phyloP scores from a whole-genome alignment of 1,139 yeast species.

The Taphrina deformans region DNA sequence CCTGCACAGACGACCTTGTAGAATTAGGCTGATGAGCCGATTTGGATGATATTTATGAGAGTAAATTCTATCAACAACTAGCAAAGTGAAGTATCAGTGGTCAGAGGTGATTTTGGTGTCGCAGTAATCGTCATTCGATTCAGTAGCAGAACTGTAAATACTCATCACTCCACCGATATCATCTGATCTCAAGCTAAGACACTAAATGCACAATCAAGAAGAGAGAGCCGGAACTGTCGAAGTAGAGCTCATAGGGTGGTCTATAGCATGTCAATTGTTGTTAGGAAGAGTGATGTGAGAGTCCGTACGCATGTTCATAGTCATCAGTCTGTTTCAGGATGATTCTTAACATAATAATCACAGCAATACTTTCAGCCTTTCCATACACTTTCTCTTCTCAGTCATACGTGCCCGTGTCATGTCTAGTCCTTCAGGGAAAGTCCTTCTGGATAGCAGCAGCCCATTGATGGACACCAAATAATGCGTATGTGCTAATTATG shows the following conservation, averaged over 20 bases:
- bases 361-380: background rate
- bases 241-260: slow-evolving; percentile 25
- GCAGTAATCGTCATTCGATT: slow-evolving; percentile 30
- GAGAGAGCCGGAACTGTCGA: slow-evolving; percentile 3
- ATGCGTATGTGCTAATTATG: too few relatives aligned
- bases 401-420: background rate
- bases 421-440: too few relatives aligned
- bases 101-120: slow-evolving; percentile 32
- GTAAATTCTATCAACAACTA: too few relatives aligned
- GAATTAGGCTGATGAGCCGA: too few relatives aligned
- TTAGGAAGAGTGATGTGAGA: background rate
- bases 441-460: too few relatives aligned
- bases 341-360: slow-evolving; percentile 29
- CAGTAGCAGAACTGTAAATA: slow-evolving; percentile 29
- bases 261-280: background rate
- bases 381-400: slow-evolving; percentile 13
- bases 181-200: background rate
- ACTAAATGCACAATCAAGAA: background rate
- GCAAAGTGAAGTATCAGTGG: background rate
- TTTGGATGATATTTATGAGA: too few relatives aligned
- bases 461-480: too few relatives aligned
- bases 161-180: slow-evolving; percentile 15
- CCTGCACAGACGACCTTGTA: background rate
- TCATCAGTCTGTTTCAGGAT: slow-evolving; percentile 30
- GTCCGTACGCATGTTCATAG: slow-evolving; percentile 23